Percentiles rank a stretch among this genome's conserved stretches.
Evolutionary conservation across 805 yeast species (phyloP).

Genomic region (Candida patagonica): DNA sequence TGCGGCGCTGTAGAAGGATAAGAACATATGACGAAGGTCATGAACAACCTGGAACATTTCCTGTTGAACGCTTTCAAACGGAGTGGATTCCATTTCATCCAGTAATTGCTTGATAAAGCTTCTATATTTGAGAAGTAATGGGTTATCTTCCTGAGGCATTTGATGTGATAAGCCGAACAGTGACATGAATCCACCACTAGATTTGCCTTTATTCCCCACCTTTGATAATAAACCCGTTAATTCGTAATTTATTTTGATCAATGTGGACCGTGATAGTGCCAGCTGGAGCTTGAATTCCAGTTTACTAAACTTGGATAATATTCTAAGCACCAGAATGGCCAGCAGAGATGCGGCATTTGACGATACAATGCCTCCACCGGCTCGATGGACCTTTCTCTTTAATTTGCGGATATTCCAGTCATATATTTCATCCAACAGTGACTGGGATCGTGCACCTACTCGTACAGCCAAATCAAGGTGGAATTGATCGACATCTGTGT

Average conservation of each 20-base stretch:
- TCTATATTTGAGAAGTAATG: constrained; percentile 20
- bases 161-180: background rate
- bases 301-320: constrained; percentile 17
- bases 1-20: constrained; percentile 15
- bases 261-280: constrained; percentile 24
- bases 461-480: constrained; percentile 22
- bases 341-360: constrained; percentile 25
- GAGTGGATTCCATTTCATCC: constrained; percentile 21
- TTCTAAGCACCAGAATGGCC: constrained; percentile 24
- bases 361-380: constrained; percentile 4
- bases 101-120: constrained; percentile 23
- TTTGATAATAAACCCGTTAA: constrained; percentile 14
- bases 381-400: constrained; percentile 19
- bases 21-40: constrained; percentile 25
- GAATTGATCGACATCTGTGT: constrained; percentile 19
- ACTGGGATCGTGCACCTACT: constrained; percentile 19
- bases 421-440: constrained; percentile 17
- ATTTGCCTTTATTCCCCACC: background rate
- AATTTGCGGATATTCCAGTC: constrained; percentile 23
- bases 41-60: constrained; percentile 25
- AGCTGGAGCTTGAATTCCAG: constrained; percentile 23
- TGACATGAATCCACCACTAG: background rate
- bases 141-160: constrained; percentile 1
- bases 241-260: constrained; percentile 26
- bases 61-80: constrained; percentile 19